Evolutionary conservation across 2,329 filamentous ascomycete species (phyloP).

Genomic region (Aspergillus hiratsukae): DNA sequence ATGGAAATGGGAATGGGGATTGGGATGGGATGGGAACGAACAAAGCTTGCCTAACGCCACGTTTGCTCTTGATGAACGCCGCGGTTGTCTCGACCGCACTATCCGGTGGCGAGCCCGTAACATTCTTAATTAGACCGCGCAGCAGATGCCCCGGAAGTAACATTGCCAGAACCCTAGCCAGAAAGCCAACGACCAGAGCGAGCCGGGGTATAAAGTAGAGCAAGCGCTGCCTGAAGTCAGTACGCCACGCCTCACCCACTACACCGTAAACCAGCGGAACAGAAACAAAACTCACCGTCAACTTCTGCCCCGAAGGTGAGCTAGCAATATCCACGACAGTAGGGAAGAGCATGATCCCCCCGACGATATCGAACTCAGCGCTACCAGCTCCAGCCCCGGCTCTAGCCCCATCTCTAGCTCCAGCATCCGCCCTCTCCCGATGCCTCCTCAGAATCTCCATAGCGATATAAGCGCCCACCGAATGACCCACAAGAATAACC

Average conservation of each 20-base stretch:
- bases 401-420: no score
- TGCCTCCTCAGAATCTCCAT: constrained; percentile 63
- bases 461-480: constrained; percentile 67
- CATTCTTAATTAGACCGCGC: constrained; percentile 35
- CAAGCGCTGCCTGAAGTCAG: constrained; percentile 18
- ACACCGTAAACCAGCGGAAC: not conserved
- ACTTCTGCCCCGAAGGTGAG: constrained; percentile 56
- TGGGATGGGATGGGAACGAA: constrained; percentile 25
- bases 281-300: constrained; percentile 33
- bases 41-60: constrained; percentile 53
- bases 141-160: constrained; percentile 40
- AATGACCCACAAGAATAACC: constrained; percentile 68
- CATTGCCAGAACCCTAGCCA: constrained; percentile 42
- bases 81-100: constrained; percentile 47
- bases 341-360: constrained; percentile 66
- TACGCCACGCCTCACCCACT: not conserved
- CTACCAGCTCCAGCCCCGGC: not conserved
- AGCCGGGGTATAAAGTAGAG: constrained; percentile 35
- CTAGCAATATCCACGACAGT: constrained; percentile 67
- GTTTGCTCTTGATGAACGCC: constrained; percentile 45
- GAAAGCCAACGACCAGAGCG: constrained; percentile 30
- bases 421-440: constrained; percentile 28
- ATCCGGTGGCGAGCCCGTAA: constrained; percentile 38
- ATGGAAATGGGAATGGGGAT: constrained; percentile 5
- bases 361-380: constrained; percentile 36